Conservation (phyloP, 352 stramenopile genomes). For the Phytophthora foliorum region DNA sequence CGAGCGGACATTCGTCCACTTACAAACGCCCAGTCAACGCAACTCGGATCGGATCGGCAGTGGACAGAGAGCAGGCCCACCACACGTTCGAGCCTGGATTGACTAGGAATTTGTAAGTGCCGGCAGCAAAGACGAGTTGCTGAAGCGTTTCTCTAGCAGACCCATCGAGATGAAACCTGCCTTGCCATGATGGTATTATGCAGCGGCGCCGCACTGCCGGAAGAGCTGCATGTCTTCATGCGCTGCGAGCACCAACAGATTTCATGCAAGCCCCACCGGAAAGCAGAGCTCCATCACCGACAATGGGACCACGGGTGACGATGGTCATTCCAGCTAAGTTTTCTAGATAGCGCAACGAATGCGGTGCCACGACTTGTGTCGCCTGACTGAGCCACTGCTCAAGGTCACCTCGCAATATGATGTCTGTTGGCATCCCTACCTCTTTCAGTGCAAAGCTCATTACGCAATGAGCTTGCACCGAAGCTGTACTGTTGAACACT, state of each 20-base stretch:
- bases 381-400: neutral
- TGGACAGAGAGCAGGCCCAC: slow-evolving; percentile 24
- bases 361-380: neutral
- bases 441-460: neutral
- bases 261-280: slow-evolving; percentile 6
- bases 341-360: neutral
- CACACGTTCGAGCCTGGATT: slow-evolving; percentile 19
- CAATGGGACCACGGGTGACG: no score
- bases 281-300: neutral
- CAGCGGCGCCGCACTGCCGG: neutral
- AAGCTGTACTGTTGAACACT: no score
- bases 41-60: slow-evolving; percentile 2
- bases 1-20: slow-evolving; percentile 31
- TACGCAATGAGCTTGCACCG: neutral
- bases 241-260: slow-evolving; percentile 1
- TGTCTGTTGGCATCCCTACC: neutral
- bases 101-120: neutral
- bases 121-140: neutral
- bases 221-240: slow-evolving; percentile 2
- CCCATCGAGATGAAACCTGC: slow-evolving; percentile 14
- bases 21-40: slow-evolving; percentile 36
- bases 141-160: slow-evolving; percentile 17
- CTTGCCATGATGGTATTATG: slow-evolving; percentile 5
- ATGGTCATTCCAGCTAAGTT: no score
- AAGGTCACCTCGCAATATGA: no score